phyloP scores from a whole-genome alignment of 345 rosid species.

The Arabidopsis suecica region DNA sequence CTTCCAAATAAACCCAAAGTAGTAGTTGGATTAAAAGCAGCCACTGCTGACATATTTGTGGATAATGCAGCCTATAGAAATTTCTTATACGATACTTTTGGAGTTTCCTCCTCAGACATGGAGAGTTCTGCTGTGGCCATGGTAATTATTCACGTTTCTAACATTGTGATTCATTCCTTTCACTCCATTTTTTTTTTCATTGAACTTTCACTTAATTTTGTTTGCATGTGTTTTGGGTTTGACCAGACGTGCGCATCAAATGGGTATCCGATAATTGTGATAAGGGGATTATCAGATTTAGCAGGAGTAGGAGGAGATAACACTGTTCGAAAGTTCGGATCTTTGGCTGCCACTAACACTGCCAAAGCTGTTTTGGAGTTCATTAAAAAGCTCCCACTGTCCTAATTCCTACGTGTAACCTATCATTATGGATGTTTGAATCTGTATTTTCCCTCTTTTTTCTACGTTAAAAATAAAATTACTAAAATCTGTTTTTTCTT shows the following conservation, averaged over 20 bases:
- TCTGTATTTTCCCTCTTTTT: neutral
- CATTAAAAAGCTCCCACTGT: constrained; percentile 35
- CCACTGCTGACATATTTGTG: constrained; percentile 55
- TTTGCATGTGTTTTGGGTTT: neutral
- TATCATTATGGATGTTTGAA: neutral
- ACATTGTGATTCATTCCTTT: neutral
- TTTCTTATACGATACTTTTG: constrained; percentile 47
- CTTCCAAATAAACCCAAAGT: constrained; percentile 54
- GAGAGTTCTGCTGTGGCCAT: constrained; percentile 64
- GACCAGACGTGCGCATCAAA: constrained; percentile 58
- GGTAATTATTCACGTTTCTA: constrained; percentile 31
- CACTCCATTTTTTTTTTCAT: neutral
- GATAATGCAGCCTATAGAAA: constrained; percentile 59
- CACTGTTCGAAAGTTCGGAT: constrained; percentile 39
- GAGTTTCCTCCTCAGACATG: constrained; percentile 58
- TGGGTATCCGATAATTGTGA: constrained; percentile 52
- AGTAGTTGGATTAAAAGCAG: constrained; percentile 53
- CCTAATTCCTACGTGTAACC: neutral
- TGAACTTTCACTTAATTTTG: neutral
- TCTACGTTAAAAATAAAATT: too few relatives aligned
- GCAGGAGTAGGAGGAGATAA: constrained; percentile 58
- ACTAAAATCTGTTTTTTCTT: too few relatives aligned
- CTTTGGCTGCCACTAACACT: constrained; percentile 54
- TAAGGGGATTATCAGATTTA: constrained; percentile 55
- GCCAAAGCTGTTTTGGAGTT: constrained; percentile 53